phyloP scores from a whole-genome alignment of 2,329 filamentous ascomycete species.

The Trichoderma polysporum region DNA sequence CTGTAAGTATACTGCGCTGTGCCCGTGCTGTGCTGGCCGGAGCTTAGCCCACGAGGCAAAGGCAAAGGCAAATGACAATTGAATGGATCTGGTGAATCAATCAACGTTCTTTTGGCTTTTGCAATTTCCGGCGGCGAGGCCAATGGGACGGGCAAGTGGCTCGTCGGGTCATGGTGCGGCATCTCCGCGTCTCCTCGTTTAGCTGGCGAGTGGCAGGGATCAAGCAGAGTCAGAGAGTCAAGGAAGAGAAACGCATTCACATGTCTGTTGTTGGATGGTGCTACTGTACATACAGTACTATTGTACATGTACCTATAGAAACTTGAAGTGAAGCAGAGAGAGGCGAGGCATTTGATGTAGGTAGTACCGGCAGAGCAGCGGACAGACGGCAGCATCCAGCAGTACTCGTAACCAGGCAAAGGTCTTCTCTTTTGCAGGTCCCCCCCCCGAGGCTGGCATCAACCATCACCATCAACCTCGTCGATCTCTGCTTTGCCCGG shows the following conservation, averaged over 20 bases:
- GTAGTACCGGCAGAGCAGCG: neutral
- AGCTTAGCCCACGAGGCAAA: neutral
- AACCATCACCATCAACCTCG: neutral
- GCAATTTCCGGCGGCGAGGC: slow-evolving; percentile 11
- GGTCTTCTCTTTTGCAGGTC: no score
- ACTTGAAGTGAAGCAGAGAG: neutral
- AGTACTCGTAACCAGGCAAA: neutral
- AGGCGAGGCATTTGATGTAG: neutral
- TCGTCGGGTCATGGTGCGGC: slow-evolving; percentile 20
- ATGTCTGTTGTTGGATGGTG: neutral
- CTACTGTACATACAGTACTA: no score
- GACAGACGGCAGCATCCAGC: neutral
- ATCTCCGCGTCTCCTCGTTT: slow-evolving; percentile 5
- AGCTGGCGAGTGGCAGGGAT: neutral
- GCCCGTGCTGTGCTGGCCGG: neutral
- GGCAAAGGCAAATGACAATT: neutral
- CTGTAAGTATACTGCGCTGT: neutral
- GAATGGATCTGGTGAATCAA: neutral
- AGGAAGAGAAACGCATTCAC: neutral
- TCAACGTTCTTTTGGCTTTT: neutral
- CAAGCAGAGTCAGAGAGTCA: neutral
- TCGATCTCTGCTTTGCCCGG: slow-evolving; percentile 19
- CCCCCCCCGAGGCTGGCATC: neutral
- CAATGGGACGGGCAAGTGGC: neutral
- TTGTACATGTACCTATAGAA: no score